Conservation (phyloP, 805 yeast species). For the Candida chilensis region DNA sequence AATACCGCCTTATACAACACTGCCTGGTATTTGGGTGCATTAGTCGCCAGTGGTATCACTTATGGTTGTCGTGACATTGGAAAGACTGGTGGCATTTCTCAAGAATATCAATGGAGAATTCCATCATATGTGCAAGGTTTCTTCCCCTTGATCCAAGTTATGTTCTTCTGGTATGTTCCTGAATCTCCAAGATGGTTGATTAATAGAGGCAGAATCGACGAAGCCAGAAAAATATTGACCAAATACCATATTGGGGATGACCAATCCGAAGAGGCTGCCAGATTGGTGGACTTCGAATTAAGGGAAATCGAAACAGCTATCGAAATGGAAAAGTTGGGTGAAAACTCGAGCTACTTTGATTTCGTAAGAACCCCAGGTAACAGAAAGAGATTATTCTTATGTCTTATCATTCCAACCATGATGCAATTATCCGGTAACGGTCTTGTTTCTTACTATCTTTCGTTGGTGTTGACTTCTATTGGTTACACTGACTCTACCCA, state of each 20-base stretch:
- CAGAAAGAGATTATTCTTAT: conserved; percentile 25
- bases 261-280: conserved; percentile 9
- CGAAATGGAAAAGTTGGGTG: conserved; percentile 21
- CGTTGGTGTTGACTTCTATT: conserved; percentile 23
- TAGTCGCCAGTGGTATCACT: conserved; percentile 15
- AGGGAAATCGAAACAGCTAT: conserved; percentile 23
- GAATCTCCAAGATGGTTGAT: conserved; percentile 35
- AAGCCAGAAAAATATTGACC: conserved; percentile 22
- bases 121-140: too few species aligned
- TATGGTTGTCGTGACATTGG: conserved; percentile 18
- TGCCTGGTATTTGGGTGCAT: conserved; percentile 15
- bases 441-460: conserved; percentile 36
- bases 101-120: conserved; percentile 20
- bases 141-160: too few species aligned
- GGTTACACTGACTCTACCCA: conserved; percentile 20
- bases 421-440: conserved; percentile 38
- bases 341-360: conserved; percentile 21
- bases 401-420: conserved; percentile 15
- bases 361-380: conserved; percentile 22
- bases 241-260: conserved; percentile 27
- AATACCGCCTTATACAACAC: conserved; percentile 17
- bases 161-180: too few species aligned
- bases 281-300: conserved; percentile 22
- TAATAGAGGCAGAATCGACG: conserved; percentile 19
- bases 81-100: conserved; percentile 9